Conservation (phyloP, 2,329 filamentous ascomycete genomes). For the Fusarium phyllophilum region DNA sequence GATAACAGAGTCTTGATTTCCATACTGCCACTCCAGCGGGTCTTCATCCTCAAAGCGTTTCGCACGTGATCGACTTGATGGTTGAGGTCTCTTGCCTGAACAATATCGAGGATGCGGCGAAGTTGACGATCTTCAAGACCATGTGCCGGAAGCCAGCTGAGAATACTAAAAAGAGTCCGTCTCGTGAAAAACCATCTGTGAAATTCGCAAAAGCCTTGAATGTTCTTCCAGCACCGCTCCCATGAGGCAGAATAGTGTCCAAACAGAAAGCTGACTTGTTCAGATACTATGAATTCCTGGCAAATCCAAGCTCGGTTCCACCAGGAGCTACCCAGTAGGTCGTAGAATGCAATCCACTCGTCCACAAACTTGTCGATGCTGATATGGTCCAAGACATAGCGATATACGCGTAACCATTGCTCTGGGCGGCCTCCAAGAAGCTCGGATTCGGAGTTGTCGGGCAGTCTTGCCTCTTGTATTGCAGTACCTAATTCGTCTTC, state of each 20-base stretch:
- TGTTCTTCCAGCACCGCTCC: accelerated
- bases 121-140: neutral
- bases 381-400: neutral
- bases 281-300: neutral
- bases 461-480: too few species aligned
- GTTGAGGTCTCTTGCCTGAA: accelerated
- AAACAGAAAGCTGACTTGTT: accelerated
- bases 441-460: too few species aligned
- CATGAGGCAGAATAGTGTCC: accelerated
- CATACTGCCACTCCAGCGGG: accelerated
- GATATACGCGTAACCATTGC: too few species aligned
- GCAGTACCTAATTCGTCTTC: neutral
- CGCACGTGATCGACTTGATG: accelerated
- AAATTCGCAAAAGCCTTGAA: neutral
- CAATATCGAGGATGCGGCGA: accelerated
- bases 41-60: accelerated
- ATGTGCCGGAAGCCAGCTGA: too few species aligned
- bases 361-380: accelerated
- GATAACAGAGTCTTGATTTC: neutral
- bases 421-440: too few species aligned
- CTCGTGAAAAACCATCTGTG: too few species aligned
- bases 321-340: accelerated
- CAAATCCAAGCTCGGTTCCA: neutral
- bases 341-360: neutral
- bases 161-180: too few species aligned